Percentiles rank a stretch among this genome's conserved stretches.
These are phyloP conservation scores for Boletus speciosus DNA, from an alignment of 768 basidiomycete species.

Conservation along the genomic window DNA sequence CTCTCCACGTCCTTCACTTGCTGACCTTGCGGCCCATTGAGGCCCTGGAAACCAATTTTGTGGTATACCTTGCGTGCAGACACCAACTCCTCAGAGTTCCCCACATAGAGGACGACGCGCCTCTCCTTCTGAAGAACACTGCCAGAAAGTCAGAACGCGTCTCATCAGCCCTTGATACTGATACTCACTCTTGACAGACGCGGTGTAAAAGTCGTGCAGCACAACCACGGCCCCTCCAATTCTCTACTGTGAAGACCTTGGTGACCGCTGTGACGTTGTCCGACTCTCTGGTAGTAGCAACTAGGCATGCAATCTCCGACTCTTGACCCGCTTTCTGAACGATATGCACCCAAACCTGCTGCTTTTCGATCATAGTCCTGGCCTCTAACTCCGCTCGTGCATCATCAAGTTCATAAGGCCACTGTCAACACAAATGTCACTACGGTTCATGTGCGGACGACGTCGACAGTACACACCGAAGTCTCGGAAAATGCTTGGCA, in stretches of 20 bases:
- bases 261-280: conserved; percentile 58
- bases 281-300: conserved; percentile 64
- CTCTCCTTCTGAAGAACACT: conserved; percentile 37
- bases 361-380: conserved; percentile 38
- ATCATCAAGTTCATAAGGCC: conserved; percentile 49
- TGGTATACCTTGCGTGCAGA: conserved; percentile 22
- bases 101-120: conserved; percentile 57
- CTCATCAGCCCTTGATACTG: conserved; percentile 18
- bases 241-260: conserved; percentile 63
- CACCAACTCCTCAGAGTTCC: conserved; percentile 22
- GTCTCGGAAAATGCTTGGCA: conserved; percentile 56
- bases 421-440: conserved; percentile 30
- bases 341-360: conserved; percentile 59
- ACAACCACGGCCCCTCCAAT: conserved; percentile 51
- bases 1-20: conserved; percentile 13
- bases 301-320: conserved; percentile 58
- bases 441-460: neutral
- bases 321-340: conserved; percentile 24
- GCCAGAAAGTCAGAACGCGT: conserved; percentile 3
- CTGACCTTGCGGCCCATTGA: neutral
- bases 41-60: conserved; percentile 23
- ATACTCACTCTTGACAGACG: conserved; percentile 53
- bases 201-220: conserved; percentile 59
- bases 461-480: conserved; percentile 43
- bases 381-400: conserved; percentile 51